phyloP scores from a whole-genome alignment of 495 filamentous ascomycete genomes.

The Physcia stellaris region DNA sequence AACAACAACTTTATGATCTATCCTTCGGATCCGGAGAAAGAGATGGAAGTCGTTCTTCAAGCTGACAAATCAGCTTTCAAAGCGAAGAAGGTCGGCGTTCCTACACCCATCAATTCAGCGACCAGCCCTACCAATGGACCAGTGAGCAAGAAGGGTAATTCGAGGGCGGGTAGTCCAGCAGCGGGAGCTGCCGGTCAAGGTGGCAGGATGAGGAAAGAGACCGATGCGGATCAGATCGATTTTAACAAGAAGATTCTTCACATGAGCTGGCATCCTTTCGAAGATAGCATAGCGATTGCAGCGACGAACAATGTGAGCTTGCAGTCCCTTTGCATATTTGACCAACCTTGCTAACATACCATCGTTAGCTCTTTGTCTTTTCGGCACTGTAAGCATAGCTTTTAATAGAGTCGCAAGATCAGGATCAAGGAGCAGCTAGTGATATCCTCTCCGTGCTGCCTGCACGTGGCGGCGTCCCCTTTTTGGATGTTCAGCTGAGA shows the following conservation, averaged over 20 bases:
- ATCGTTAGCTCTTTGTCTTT: constrained; percentile 78
- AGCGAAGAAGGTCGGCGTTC: constrained; percentile 97
- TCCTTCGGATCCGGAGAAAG: constrained; percentile 85
- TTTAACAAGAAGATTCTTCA: constrained; percentile 99
- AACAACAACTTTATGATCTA: constrained; percentile 99
- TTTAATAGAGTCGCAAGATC: constrained; percentile 1
- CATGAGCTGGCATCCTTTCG: constrained; percentile 99
- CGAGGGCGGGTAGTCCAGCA: constrained; percentile 79
- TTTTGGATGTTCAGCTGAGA: constrained; percentile 8
- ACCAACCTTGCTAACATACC: constrained; percentile 11
- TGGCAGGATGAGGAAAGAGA: constrained; percentile 95
- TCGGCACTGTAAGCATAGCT: constrained; percentile 64
- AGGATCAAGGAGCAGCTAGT: too few relatives aligned
- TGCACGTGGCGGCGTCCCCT: not conserved
- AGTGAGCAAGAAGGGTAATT: constrained; percentile 69
- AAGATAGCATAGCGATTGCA: constrained; percentile 98
- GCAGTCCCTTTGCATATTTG: not conserved
- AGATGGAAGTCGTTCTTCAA: constrained; percentile 93
- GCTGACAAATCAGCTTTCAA: constrained; percentile 99
- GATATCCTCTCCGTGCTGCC: not conserved
- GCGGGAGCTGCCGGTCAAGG: constrained; percentile 62
- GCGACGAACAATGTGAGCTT: constrained; percentile 93
- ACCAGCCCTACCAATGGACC: constrained; percentile 53
- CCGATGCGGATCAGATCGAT: constrained; percentile 97
- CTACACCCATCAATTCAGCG: constrained; percentile 83